Conservation (phyloP, 2,329 filamentous ascomycete genomes). For the Colletotrichum coccodes region DNA sequence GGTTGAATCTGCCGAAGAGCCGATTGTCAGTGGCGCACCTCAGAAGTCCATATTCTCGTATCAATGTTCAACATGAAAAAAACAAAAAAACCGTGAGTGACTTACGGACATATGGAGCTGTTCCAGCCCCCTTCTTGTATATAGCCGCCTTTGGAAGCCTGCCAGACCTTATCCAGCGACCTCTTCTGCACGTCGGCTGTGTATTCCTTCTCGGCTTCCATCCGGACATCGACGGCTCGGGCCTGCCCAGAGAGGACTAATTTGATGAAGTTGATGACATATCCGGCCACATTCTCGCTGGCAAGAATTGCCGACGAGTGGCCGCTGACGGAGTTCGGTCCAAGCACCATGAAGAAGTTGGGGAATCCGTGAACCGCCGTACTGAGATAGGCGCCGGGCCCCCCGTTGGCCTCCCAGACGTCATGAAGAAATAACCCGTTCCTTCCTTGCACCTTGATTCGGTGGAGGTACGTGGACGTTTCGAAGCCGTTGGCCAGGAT, state of each 20-base stretch:
- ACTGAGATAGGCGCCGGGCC: slow-evolving; percentile 69
- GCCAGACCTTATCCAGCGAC: slow-evolving; percentile 3
- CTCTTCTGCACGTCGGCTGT: slow-evolving; percentile 3
- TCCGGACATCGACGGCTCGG: not conserved
- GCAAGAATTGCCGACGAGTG: slow-evolving; percentile 71
- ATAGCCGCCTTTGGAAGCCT: not conserved
- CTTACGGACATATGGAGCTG: slow-evolving; percentile 6
- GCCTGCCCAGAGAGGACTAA: not conserved
- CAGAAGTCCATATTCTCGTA: too few species aligned
- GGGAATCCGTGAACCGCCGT: slow-evolving; percentile 69
- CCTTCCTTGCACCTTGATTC: slow-evolving; percentile 57
- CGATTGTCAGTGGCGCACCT: not conserved
- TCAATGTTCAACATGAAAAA: not conserved
- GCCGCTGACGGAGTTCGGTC: slow-evolving; percentile 70
- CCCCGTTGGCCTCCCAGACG: slow-evolving; percentile 62
- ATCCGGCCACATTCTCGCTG: slow-evolving; percentile 57
- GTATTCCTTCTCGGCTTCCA: not conserved
- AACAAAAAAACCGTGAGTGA: not conserved
- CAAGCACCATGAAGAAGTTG: slow-evolving; percentile 72
- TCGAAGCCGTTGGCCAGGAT: slow-evolving; percentile 71
- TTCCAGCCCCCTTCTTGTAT: not conserved
- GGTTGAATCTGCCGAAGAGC: not conserved
- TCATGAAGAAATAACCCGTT: slow-evolving; percentile 49
- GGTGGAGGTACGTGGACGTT: slow-evolving; percentile 62
- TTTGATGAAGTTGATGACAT: not conserved